Base-by-base conservation (phyloP, 495 filamentous ascomycete genomes). In the Neurospora sp. region DNA sequence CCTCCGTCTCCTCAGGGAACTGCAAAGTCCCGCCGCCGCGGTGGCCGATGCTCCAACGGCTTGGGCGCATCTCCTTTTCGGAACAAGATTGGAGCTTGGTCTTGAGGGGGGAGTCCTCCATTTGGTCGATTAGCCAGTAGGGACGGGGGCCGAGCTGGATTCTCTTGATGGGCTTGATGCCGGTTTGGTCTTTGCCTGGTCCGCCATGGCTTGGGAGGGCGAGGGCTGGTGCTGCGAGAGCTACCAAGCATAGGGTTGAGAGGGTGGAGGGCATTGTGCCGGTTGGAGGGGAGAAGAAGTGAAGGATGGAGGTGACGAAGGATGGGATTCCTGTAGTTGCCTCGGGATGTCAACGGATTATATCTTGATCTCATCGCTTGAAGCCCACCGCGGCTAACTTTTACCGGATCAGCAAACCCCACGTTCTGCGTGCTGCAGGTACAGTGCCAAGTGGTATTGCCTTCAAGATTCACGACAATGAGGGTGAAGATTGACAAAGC, bases 1-100 rank as follows among this genome's bases (percentile, higher is more conserved):
- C 83, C 16, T 77, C 72, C 14, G 85, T 88, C 74, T 90, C 84
- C 80, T 90, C 88, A n/a, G 89, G 89, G 72, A 91, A 87, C 73
- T 89, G 86, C 35, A 91, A 79, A 12, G 86, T 84, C 4, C 82
- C 88, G 20, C 84, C 84, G 42, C 89, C 89, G 27, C 89, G 87
- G 71, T 91, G 89, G 22, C 83, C 84, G 77, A 90, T 87, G 77
- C 82, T 82, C 75, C 87, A 89, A 40, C 79, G 77, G 22, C 84
- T 82, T 7, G 80, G 78, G 16, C 73, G 77, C 70, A 80, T 78
- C 18, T 76, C 59, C 75, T 75, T 79, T 69, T 89, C 86, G 7
- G 80, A 78, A 80, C 89, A 91, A 0, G 84, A 82, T 12, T 84
- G 79, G 37, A 91, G 82, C 77, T 86, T 83, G 16, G 79, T 73